These are phyloP conservation scores for Solanum clarkiae DNA, from an alignment of 257 asterid genomes.

Conservation along the genomic window DNA sequence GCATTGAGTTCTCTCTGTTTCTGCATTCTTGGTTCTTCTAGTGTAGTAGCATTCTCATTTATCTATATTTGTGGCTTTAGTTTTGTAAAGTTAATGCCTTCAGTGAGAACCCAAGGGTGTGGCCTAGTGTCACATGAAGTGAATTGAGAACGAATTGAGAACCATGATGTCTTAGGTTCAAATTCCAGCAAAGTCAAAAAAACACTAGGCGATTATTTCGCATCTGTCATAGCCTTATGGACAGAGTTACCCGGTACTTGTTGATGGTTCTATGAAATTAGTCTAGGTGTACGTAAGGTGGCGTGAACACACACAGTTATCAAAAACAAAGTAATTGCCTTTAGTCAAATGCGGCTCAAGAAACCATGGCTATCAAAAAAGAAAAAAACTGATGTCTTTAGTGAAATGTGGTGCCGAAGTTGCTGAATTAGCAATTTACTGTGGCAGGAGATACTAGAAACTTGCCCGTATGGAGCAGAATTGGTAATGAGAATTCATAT, in stretches of 20 bases:
- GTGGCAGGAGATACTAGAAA: neutral
- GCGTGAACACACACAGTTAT: no score
- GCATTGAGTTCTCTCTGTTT: neutral
- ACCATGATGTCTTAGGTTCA: neutral
- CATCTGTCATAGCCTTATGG: neutral
- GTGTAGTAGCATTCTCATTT: neutral
- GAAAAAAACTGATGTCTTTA: neutral
- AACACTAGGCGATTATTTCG: neutral
- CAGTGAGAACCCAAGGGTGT: neutral
- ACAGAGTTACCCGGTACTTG: no score
- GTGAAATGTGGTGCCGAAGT: neutral
- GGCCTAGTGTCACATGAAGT: neutral
- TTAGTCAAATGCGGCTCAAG: no score
- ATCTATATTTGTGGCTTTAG: neutral
- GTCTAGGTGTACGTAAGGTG: no score
- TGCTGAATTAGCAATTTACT: neutral
- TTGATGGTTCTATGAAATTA: neutral
- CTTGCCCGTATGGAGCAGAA: neutral
- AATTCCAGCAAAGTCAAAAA: neutral
- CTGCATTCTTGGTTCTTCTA: neutral
- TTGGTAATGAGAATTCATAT: neutral
- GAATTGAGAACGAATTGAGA: neutral
- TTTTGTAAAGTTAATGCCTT: neutral
- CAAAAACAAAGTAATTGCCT: no score
- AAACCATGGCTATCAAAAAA: no score